phyloP scores from a whole-genome alignment of 2,329 filamentous ascomycete species.

The Xylaria hypoxylon region DNA sequence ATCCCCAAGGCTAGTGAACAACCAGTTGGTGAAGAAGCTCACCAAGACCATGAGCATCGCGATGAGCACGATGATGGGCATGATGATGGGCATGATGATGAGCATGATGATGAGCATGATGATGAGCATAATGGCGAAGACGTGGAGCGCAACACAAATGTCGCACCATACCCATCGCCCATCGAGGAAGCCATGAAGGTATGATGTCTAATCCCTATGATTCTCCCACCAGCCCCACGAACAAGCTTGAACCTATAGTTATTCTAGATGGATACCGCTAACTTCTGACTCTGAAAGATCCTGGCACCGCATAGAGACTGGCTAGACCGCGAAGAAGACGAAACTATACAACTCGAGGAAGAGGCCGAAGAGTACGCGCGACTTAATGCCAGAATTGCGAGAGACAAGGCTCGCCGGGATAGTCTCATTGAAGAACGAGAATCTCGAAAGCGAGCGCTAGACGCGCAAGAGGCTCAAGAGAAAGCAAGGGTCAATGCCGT shows the following conservation, averaged over 20 bases:
- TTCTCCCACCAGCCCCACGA: no score
- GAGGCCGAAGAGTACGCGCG: not conserved
- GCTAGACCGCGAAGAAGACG: conserved; percentile 9
- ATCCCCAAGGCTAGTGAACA: not conserved
- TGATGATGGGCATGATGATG: not conserved
- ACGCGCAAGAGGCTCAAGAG: conserved; percentile 1
- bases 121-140: not conserved
- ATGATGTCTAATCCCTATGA: not conserved
- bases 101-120: not conserved
- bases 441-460: not conserved
- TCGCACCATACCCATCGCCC: no score
- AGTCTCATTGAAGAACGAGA: conserved; percentile 1
- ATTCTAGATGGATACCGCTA: not conserved
- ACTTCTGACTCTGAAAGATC: not conserved
- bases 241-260: not conserved
- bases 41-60: not conserved
- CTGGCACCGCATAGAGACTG: conserved; percentile 1
- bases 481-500: not conserved
- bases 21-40: no score
- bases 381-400: not conserved
- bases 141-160: not conserved
- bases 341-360: not conserved
- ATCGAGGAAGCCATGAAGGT: conserved; percentile 18
- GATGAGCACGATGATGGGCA: not conserved
- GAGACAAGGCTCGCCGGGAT: not conserved